Evolutionary conservation across 192 early-diverging fungal genomes (phyloP), one percentile per base, ranked within the genome.

Genomic region (Entomortierella chlamydospora): DNA sequence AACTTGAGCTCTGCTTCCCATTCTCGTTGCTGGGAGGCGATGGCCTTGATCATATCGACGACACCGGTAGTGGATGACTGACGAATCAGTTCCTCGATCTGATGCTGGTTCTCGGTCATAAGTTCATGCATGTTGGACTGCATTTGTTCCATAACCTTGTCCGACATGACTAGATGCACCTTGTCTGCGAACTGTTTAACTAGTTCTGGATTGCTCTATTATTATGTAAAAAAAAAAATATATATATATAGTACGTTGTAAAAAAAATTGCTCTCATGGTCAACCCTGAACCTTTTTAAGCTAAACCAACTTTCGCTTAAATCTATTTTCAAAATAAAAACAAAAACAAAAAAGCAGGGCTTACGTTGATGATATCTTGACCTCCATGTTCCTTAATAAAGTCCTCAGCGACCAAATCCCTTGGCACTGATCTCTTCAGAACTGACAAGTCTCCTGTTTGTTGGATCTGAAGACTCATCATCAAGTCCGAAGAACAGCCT

Each of bases 401-500:
- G 22, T 47, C 28, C 41, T 85, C 65, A 2, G 87, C 87, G 23
- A 59, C 83, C 29, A 65, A 26, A 73, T 87, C 85, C 0, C 50
- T 34, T 8, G 80, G 83, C 5, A 86, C 54, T 0, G 59, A 31
- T 52, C 81, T 57, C 12, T 68, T 49, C 2, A 88, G 68, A 25
- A 86, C 80, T 8, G 78, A 72, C 18, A 88, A 49, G 37, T 87
- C 82, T 6, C 76, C 80, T 1, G 87, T 85, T 41, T 87, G 85
- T 57, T 87, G 85, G 43, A 88, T 87, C 53, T 88, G 87, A 34
- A 88, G 42, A 49, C 82, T 84, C 17, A 88, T 50, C 84, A 88
- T 85, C 66, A 88, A 65, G 45, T 88, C 87, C 22, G 69, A 60
- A n/a, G 84, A 74, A 71, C 73, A 72, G 28, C 54, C 43, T 11